Percentiles rank a stretch among this genome's conserved stretches.
Evolutionary conservation across 1,284 basidiomycete species (phyloP).

Genomic region (Lignosus rhinocerotis): DNA sequence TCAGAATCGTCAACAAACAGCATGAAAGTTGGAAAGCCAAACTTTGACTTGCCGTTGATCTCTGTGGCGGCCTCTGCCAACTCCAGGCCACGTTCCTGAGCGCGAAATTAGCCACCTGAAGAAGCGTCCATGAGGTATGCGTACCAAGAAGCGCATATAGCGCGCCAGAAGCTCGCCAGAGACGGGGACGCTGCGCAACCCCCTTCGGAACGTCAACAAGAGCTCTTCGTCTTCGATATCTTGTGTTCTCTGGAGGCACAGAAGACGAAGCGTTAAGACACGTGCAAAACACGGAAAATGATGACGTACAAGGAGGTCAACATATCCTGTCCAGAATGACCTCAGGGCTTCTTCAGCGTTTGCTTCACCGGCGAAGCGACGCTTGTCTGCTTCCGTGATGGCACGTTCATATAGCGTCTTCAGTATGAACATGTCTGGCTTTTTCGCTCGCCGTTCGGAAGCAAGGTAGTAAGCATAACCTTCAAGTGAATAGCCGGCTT

Average conservation of each 20-base stretch:
- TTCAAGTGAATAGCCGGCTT: constrained; percentile 53
- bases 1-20: constrained; percentile 2
- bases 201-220: constrained; percentile 48
- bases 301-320: constrained; percentile 50
- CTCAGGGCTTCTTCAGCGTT: constrained; percentile 59
- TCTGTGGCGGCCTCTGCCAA: constrained; percentile 29
- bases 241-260: constrained; percentile 45
- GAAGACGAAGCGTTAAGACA: neutral
- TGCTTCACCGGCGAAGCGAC: constrained; percentile 49
- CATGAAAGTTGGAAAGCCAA: neutral
- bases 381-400: constrained; percentile 67
- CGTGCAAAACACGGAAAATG: neutral
- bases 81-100: constrained; percentile 35
- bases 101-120: neutral
- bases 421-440: constrained; percentile 63
- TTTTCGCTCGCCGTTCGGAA: constrained; percentile 63
- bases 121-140: neutral
- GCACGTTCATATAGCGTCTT: constrained; percentile 75
- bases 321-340: constrained; percentile 66
- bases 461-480: constrained; percentile 65
- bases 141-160: constrained; percentile 68
- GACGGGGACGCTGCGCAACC: constrained; percentile 65
- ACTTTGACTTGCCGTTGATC: constrained; percentile 20
- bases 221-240: constrained; percentile 44
- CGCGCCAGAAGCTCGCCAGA: constrained; percentile 73